Percentiles rank a stretch among this genome's conserved stretches.
These are phyloP conservation scores for Microthlaspi erraticum DNA, from an alignment of 345 rosid genomes.

Conservation along the genomic window DNA sequence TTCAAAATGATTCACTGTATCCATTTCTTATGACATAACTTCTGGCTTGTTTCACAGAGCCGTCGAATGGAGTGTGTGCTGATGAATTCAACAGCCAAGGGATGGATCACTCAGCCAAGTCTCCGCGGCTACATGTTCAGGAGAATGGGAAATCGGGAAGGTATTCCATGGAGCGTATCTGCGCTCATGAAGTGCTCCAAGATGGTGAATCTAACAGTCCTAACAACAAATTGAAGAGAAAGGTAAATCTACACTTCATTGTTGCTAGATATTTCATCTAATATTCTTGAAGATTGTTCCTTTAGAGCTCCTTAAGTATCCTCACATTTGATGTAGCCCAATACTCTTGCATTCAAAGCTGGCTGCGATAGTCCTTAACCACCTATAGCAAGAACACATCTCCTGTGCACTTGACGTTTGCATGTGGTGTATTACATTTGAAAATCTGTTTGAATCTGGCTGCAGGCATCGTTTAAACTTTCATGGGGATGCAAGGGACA, in stretches of 20 bases:
- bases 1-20: not conserved
- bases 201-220: constrained; percentile 53
- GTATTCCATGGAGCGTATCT: constrained; percentile 62
- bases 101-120: constrained; percentile 49
- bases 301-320: not conserved
- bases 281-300: not conserved
- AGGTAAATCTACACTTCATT: constrained; percentile 55
- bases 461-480: constrained; percentile 96
- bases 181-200: constrained; percentile 87
- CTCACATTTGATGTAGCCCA: constrained; percentile 5
- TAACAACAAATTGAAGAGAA: constrained; percentile 64
- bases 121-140: constrained; percentile 44
- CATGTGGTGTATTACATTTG: not conserved
- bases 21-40: constrained; percentile 26
- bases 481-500: constrained; percentile 94
- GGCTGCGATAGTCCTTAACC: constrained; percentile 1
- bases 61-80: constrained; percentile 44
- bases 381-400: not conserved
- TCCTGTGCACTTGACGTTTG: not conserved
- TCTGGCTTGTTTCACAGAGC: constrained; percentile 51
- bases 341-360: constrained; percentile 15
- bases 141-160: constrained; percentile 49
- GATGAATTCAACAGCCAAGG: constrained; percentile 44
- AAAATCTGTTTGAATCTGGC: constrained; percentile 30
- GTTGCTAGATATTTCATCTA: constrained; percentile 14